Conservation (phyloP, 2,329 filamentous ascomycete genomes). For the Macrophomina tecta region DNA sequence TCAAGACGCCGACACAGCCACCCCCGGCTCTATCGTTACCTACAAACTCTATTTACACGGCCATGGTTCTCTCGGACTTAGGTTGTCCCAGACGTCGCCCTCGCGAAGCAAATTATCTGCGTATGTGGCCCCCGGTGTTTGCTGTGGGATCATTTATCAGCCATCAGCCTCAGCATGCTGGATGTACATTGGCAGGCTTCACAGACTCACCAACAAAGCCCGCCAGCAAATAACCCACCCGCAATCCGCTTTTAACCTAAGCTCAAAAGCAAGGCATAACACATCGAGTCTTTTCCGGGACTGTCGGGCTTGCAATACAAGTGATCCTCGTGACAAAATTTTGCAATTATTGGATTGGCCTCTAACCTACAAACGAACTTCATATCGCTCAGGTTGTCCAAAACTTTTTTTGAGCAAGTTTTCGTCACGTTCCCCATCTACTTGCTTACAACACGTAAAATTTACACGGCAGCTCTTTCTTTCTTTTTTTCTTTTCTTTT, state of each 20-base stretch:
- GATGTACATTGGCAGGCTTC: neutral
- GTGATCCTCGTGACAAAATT: conserved; percentile 4
- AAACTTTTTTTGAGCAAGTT: neutral
- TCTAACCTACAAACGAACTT: neutral
- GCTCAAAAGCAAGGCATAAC: neutral
- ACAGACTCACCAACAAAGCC: neutral
- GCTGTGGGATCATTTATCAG: neutral
- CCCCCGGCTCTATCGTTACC: too few relatives aligned
- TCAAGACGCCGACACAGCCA: too few relatives aligned
- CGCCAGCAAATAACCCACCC: neutral
- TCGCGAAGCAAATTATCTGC: neutral
- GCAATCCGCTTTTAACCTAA: neutral
- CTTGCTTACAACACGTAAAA: neutral
- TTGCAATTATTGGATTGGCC: neutral
- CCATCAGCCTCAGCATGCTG: neutral
- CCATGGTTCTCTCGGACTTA: neutral
- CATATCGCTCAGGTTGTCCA: neutral
- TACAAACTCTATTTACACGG: neutral
- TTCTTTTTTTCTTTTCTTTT: too few relatives aligned
- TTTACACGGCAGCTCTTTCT: neutral
- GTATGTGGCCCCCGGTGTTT: neutral
- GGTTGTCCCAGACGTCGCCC: neutral
- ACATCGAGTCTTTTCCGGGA: neutral
- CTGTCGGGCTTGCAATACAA: neutral
- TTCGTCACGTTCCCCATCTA: neutral